These are phyloP conservation scores for Colletotrichum liriopes DNA, from an alignment of 2,329 filamentous ascomycete species.

Conservation along the genomic window DNA sequence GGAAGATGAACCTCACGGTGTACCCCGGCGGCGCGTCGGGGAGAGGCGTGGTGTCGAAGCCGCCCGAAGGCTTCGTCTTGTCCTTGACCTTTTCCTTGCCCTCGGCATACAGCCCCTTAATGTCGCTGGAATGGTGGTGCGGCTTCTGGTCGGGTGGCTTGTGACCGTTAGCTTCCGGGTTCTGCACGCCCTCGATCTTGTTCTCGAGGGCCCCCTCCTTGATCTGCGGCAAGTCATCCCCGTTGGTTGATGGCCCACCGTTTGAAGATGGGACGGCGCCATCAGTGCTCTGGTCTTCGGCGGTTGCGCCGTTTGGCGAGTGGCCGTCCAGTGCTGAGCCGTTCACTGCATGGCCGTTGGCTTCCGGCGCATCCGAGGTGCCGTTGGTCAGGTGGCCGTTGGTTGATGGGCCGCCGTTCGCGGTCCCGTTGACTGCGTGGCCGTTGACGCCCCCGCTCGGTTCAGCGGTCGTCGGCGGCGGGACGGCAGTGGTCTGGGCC, in stretches of 20 bases:
- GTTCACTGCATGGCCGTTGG: slow-evolving; percentile 17
- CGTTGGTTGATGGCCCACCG: slow-evolving; percentile 38
- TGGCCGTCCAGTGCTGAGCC: slow-evolving; percentile 12
- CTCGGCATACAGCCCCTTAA: slow-evolving; percentile 54
- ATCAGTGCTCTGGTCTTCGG: slow-evolving; percentile 10
- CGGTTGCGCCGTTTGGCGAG: neutral
- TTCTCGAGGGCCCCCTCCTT: slow-evolving; percentile 34
- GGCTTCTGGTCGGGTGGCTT: slow-evolving; percentile 38
- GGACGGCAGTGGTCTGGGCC: neutral
- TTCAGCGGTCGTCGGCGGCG: slow-evolving; percentile 1
- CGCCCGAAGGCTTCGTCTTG: slow-evolving; percentile 75
- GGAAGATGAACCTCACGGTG: slow-evolving; percentile 88
- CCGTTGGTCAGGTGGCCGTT: slow-evolving; percentile 18
- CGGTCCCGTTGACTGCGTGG: neutral
- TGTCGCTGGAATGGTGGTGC: slow-evolving; percentile 45
- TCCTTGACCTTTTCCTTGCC: slow-evolving; percentile 57
- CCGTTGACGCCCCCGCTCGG: neutral
- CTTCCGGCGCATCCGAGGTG: slow-evolving; percentile 9
- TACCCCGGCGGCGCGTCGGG: slow-evolving; percentile 83
- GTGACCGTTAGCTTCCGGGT: slow-evolving; percentile 40
- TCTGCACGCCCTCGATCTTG: slow-evolving; percentile 36
- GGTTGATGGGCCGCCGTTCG: neutral
- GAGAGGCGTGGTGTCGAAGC: slow-evolving; percentile 85
- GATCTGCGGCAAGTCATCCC: slow-evolving; percentile 11
- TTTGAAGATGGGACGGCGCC: slow-evolving; percentile 36